Evolutionary conservation across 192 early-diverging fungal species (phyloP), one percentile per base, ranked within the genome.

Genomic region (Helicostylum pulchrum): DNA sequence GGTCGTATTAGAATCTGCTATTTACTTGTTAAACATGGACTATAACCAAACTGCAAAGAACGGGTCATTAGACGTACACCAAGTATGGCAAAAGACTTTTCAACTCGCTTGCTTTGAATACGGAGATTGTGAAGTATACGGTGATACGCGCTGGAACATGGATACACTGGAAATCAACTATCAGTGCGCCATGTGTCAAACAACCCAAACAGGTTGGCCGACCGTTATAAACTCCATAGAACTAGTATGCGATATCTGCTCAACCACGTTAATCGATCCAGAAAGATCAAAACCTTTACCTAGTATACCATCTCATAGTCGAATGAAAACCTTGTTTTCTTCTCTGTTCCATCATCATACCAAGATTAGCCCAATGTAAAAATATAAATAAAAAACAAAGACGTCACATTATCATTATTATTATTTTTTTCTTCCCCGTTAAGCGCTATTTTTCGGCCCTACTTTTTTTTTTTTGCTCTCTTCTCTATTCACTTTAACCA

Each of bases 21-120:
- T 31, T 11, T 31, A 61, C 26, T 32, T 61, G 11, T 11, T 61
- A 9, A 36, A 61, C 9, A 32, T 61, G 15, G 26, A n/a, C 30
- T 15, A 47, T 2, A 45, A 44, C 4, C n/a, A 47, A 7, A 2
- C 45, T 23, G 15, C 51, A 10, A 53, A 31, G 5, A 49, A 47
- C 26, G 1, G 2, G 2, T 26, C 26, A 4, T 26, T 49, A 11
- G 46, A 59, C 14, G 19, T 59, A 2, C 9, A 59, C 45, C 36
- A 61, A 17, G 15, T 34, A 46, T 61, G 45, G 44, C 23, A 12
- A 31, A 47, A 61, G 26, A 49, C 60, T 2, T 61, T 61, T 36
- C 20, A 46, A 4, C n/a, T 61, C 1, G 44, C 60, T 9, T 61
- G 60, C 12, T 36, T 61, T 5, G 60, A 61, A 36, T 61, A 61